phyloP scores from a whole-genome alignment of 2,329 filamentous ascomycete species.

The Botrytis squamosa region DNA sequence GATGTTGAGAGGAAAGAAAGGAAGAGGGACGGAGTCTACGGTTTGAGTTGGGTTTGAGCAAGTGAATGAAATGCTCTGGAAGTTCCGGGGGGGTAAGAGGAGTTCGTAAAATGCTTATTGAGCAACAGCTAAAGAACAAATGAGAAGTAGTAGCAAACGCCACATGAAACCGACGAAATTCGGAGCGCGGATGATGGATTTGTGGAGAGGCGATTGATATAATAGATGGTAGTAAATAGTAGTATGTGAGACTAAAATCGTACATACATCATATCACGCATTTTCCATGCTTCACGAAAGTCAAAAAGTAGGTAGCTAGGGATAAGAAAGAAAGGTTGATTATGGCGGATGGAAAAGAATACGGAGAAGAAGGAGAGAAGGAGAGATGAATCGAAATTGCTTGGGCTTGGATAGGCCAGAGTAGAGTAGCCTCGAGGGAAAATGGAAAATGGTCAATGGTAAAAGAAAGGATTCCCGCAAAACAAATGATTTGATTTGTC shows the following conservation, averaged over 20 bases:
- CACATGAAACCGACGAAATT: conserved; percentile 19
- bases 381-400: conserved; percentile 7
- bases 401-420: not conserved
- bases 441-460: not conserved
- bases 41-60: not conserved
- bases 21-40: conserved; percentile 5
- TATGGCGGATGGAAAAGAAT: not conserved
- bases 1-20: conserved; percentile 9
- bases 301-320: not conserved
- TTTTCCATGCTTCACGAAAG: not conserved
- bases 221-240: not conserved
- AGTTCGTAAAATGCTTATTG: conserved; percentile 21
- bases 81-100: conserved; percentile 2
- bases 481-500: not conserved
- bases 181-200: not conserved
- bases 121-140: not conserved
- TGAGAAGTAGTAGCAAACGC: conserved; percentile 16
- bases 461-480: not conserved
- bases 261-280: not conserved
- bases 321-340: not conserved
- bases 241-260: not conserved
- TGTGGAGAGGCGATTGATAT: not conserved
- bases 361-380: not conserved
- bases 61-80: conserved; percentile 1
- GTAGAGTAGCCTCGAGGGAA: not conserved